Evolutionary conservation across 1,284 basidiomycete genomes (phyloP).

Genomic region (Laetiporus sulphureus): DNA sequence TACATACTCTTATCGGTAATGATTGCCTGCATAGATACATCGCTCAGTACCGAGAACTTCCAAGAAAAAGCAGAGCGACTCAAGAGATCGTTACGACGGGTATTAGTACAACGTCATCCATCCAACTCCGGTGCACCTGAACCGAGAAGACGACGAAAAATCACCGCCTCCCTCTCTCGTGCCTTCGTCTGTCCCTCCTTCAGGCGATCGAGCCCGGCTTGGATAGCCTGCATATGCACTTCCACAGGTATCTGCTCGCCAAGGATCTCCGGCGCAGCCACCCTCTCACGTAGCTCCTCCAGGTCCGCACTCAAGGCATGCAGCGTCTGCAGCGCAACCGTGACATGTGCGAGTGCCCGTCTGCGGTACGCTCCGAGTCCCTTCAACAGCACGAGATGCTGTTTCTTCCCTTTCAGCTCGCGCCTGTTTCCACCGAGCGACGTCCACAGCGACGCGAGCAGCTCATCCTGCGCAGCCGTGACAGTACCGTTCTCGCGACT

Average conservation of each 20-base stretch:
- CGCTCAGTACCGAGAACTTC: no score
- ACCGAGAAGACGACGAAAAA: slow-evolving; percentile 24
- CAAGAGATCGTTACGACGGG: no score
- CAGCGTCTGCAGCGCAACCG: slow-evolving; percentile 52
- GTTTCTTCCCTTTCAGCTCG: slow-evolving; percentile 38
- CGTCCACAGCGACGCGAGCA: slow-evolving; percentile 65
- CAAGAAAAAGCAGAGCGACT: no score
- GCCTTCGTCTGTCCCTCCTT: slow-evolving; percentile 44
- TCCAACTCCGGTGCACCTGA: slow-evolving; percentile 7
- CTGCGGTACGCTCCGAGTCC: slow-evolving; percentile 49
- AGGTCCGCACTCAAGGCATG: slow-evolving; percentile 60
- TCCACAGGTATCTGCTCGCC: slow-evolving; percentile 54
- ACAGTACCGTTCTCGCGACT: slow-evolving; percentile 47
- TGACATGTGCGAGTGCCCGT: slow-evolving; percentile 55
- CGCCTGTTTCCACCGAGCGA: slow-evolving; percentile 52
- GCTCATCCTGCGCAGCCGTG: slow-evolving; percentile 36
- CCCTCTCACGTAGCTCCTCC: slow-evolving; percentile 64
- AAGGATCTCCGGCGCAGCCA: slow-evolving; percentile 54
- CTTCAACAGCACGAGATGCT: slow-evolving; percentile 44
- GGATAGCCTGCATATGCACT: slow-evolving; percentile 67
- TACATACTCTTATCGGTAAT: no score
- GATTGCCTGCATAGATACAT: no score
- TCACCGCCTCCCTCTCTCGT: slow-evolving; percentile 28
- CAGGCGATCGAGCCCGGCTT: slow-evolving; percentile 53
- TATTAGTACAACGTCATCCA: background rate